Evolutionary conservation across 1,284 basidiomycete species (phyloP), one percentile per base, ranked within the genome.

Genomic region (Ganoderma leucocontextum): DNA sequence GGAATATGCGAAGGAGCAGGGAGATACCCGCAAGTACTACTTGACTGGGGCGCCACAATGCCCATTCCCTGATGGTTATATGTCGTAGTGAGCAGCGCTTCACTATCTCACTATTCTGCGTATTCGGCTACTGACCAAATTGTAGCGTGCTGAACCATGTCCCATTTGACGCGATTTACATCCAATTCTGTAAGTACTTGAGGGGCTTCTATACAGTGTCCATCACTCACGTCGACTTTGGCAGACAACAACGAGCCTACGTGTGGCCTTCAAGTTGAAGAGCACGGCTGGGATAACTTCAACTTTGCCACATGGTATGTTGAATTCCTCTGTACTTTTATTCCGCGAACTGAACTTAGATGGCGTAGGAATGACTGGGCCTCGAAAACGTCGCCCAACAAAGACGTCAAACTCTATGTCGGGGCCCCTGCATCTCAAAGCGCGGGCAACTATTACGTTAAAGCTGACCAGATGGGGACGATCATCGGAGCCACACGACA

Each of bases 41-140:
- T 79, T 90, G 65, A 89, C 87, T n/a, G 89, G 82, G 71, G 88
- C 89, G 3, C 89, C 89, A n/a, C 89, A 91, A 71, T 91, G 89
- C 77, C 87, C 87, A 4, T 91, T 81, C 79, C 89, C 89, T 0
- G 89, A 91, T 74, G 85, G 85, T 3, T 84, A 82, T 65, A 74
- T 91, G 3, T 87, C 87, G 36, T 75, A 70, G 76, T 76, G 52
- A 58, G 73, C 65, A 35, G 7, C 15, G 10, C 8, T 36, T 36
- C 35, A 15, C 5, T 53, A 8, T 17, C 33, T 33, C 29, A 29
- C 44, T 10, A 6, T 2, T 19, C 5, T 29, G 13, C 15, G 15
- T 15, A 10, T 25, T 55, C 22, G 52, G 52, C 5, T 3, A 55
- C 33, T 55, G 53, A 55, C 6, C 53, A 19, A 9, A 6, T 15